Percentiles rank a stretch among this genome's conserved stretches.
Evolutionary conservation across 1,284 basidiomycete species (phyloP).

Genomic region (Ganoderma resinaceum): DNA sequence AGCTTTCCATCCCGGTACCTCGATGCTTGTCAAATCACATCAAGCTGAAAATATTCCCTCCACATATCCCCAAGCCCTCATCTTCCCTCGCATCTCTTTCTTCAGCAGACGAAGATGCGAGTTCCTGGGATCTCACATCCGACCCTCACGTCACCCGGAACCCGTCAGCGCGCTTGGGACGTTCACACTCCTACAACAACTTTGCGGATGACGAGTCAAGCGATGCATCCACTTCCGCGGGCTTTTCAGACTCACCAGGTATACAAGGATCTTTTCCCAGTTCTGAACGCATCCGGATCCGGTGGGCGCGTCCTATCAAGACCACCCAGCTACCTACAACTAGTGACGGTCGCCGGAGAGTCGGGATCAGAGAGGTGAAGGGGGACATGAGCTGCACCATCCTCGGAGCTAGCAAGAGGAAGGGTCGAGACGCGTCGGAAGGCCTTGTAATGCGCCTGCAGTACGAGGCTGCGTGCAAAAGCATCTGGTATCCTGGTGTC

Average conservation of each 20-base stretch:
- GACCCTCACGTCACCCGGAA: constrained; percentile 76
- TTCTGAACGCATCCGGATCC: constrained; percentile 72
- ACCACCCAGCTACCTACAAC: constrained; percentile 52
- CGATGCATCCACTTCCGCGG: constrained; percentile 64
- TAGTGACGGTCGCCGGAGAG: constrained; percentile 63
- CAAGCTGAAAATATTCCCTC: constrained; percentile 74
- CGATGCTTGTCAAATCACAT: constrained; percentile 79
- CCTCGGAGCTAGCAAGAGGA: constrained; percentile 51
- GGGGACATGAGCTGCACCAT: constrained; percentile 70
- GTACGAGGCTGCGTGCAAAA: constrained; percentile 75
- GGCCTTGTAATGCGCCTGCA: constrained; percentile 74
- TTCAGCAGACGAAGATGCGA: constrained; percentile 71
- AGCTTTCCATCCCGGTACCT: constrained; percentile 79
- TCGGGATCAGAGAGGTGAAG: constrained; percentile 69
- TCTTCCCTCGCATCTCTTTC: constrained; percentile 76
- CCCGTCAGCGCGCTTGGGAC: constrained; percentile 51
- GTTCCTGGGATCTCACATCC: constrained; percentile 76
- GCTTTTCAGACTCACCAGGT: constrained; percentile 64
- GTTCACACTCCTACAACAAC: constrained; percentile 65
- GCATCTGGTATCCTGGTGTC: constrained; percentile 81
- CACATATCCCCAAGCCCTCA: constrained; percentile 50
- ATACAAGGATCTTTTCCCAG: constrained; percentile 83
- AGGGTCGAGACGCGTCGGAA: constrained; percentile 41
- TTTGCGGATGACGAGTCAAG: constrained; percentile 85
- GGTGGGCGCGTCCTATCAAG: constrained; percentile 77